Conservation (phyloP, 305 asterid genomes). For the Fraxinus sp. region DNA sequence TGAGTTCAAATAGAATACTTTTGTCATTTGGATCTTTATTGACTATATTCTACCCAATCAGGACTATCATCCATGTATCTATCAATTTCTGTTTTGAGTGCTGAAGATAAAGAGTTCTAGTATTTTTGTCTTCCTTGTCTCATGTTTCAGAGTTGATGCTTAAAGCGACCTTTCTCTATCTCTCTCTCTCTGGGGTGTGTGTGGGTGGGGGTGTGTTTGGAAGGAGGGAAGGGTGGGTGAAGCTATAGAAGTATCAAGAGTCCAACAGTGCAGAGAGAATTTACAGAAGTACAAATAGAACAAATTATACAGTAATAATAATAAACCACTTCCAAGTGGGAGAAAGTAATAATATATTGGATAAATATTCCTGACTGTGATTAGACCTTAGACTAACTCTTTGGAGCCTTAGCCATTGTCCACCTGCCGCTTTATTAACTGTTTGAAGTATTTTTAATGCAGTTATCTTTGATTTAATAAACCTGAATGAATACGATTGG, state of each 20-base stretch:
- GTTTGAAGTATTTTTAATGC: neutral
- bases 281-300: neutral
- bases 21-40: neutral
- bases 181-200: neutral
- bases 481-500: neutral
- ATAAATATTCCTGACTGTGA: neutral
- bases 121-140: neutral
- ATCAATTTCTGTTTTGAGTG: neutral
- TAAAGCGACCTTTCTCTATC: neutral
- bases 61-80: neutral
- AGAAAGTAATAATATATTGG: neutral
- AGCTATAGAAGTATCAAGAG: neutral
- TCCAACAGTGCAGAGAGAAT: neutral
- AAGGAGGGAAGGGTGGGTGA: slow-evolving; percentile 75
- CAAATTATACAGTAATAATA: neutral
- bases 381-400: neutral
- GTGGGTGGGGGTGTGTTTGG: neutral
- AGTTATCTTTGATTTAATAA: neutral
- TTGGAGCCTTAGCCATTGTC: neutral
- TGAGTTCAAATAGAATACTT: neutral
- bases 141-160: neutral
- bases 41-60: neutral
- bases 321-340: neutral
- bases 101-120: neutral
- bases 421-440: neutral